Base-by-base conservation (phyloP, 2,329 filamentous ascomycete species). In the Hortaea werneckii region DNA sequence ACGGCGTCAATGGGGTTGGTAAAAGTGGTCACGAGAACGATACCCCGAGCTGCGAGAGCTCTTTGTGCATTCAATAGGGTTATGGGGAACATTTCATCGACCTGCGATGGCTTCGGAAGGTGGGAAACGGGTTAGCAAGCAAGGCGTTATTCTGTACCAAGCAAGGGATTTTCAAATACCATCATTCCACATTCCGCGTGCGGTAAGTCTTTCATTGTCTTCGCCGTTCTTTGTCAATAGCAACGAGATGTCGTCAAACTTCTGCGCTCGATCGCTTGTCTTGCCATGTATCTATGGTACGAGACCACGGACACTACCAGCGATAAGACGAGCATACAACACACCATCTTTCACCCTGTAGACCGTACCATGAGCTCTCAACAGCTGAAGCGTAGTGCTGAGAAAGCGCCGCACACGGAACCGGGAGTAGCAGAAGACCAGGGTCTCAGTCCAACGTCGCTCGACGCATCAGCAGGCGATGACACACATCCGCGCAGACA, bases 141-240 rank as follows among this genome's bases (percentile, higher is more conserved):
- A 40, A 40, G 43, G 43, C 37, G 43, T 45, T 40, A 26, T 26
- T 35, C 32, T 9, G 37, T 39, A 39, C 5, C 10, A 39, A 26
- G 37, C 37, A 39, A 35, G 32, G 32, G n/a, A 3, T 9, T 20
- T 39, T 13, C 13, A 8, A 39, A 8, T 37, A 8, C n/a, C 20
- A 20, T 20, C 20, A 20, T 10, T 27, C 35, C 26, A 13, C 42
- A 44, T 45, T 45, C 43, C 43, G 37, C 42, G 12, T 27, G 2
- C 32, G 7, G 5, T 26, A 42, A 43, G 37, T 32, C 41, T 45
- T 47, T 40, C 48, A 34, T 50, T 47, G 42, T 47, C 42, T 46
- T 20, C 20, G 20, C 20, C 20, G 2, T 20, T 41, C 39, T 43
- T 46, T 43, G 30, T 44, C 45, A 40, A 40, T 37, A 45, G 20